Evolutionary conservation across 2,329 filamentous ascomycete species (phyloP).

Genomic region (Metarhizium guizhouense): DNA sequence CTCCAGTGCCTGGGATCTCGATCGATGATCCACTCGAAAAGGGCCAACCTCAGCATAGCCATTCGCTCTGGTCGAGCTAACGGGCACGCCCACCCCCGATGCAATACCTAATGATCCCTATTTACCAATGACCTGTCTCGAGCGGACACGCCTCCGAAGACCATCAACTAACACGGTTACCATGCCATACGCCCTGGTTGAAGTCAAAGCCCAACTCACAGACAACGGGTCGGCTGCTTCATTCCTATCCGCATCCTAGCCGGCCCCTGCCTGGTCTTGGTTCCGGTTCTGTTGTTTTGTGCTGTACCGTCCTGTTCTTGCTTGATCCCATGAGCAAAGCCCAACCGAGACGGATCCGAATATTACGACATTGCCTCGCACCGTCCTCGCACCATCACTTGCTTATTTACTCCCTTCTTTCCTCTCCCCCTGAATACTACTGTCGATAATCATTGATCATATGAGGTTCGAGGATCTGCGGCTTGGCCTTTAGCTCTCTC

Average conservation of each 20-base stretch:
- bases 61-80: too few species aligned
- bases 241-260: neutral
- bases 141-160: neutral
- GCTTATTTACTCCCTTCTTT: neutral
- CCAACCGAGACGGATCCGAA: neutral
- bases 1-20: slow-evolving; percentile 2
- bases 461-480: too few species aligned
- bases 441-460: too few species aligned
- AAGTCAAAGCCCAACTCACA: neutral
- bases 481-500: too few species aligned
- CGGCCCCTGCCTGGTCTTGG: neutral
- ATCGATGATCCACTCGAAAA: neutral
- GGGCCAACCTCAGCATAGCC: too few species aligned
- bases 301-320: neutral
- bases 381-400: neutral
- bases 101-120: too few species aligned
- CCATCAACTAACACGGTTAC: neutral
- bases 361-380: neutral
- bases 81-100: too few species aligned
- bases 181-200: neutral
- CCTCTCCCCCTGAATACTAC: neutral
- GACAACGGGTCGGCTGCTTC: neutral
- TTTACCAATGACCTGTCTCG: neutral
- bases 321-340: slow-evolving; percentile 1
- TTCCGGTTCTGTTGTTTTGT: neutral